Percentiles rank a stretch among this genome's conserved stretches.
phyloP scores from a whole-genome alignment of 192 early-diverging fungal genomes.

The Coemansia sp. region DNA sequence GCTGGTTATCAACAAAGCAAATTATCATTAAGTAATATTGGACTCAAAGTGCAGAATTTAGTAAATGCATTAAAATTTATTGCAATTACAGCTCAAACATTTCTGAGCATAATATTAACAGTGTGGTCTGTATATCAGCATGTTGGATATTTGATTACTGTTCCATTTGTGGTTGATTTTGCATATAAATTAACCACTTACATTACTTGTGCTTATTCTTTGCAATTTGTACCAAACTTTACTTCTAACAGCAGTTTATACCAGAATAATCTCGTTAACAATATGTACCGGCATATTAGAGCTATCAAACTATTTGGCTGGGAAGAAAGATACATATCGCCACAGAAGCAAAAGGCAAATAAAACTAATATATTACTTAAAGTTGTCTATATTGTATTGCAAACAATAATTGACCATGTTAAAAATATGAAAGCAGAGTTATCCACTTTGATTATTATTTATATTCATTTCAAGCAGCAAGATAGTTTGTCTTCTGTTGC shows the following conservation, averaged over 20 bases:
- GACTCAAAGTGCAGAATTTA: no score
- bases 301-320: conserved; percentile 42
- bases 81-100: not conserved
- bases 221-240: not conserved
- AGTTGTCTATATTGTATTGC: no score
- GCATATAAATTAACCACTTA: not conserved
- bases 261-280: not conserved
- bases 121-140: not conserved
- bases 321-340: conserved; percentile 21
- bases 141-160: not conserved
- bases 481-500: no score
- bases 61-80: no score
- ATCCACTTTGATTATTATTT: no score
- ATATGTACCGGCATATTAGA: not conserved
- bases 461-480: no score
- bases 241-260: not conserved
- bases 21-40: no score
- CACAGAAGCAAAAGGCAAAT: not conserved
- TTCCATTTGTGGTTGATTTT: not conserved
- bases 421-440: no score
- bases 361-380: not conserved
- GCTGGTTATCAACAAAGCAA: no score
- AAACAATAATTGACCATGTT: no score
- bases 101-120: not conserved
- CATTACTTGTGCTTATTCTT: not conserved